Percentiles rank a stretch among this genome's conserved stretches.
These are phyloP conservation scores for Hydnomerulius pinastri DNA, from an alignment of 768 basidiomycete genomes.

Conservation along the genomic window DNA sequence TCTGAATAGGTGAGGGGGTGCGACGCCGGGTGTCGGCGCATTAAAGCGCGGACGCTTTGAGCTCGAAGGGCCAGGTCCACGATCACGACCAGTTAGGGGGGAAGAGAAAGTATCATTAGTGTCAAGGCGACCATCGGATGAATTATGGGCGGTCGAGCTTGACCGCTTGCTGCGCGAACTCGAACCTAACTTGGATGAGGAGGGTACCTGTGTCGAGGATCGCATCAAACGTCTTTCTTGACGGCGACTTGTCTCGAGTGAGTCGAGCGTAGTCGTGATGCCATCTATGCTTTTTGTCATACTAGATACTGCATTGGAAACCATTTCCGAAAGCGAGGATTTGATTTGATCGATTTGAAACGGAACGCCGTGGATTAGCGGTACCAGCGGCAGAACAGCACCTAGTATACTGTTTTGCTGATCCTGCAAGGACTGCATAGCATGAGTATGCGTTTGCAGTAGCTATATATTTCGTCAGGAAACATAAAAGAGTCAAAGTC, in stretches of 20 bases:
- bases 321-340: constrained; percentile 14
- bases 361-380: constrained; percentile 60
- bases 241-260: constrained; percentile 1
- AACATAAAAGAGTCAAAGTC: constrained; percentile 17
- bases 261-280: constrained; percentile 12
- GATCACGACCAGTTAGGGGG: constrained; percentile 9
- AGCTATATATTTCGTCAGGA: constrained; percentile 34
- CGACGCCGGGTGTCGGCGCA: not conserved
- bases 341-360: constrained; percentile 46
- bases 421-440: constrained; percentile 56
- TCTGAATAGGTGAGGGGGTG: constrained; percentile 1
- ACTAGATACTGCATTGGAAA: constrained; percentile 18
- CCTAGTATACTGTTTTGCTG: constrained; percentile 37
- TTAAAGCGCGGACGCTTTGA: constrained; percentile 20
- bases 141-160: not conserved
- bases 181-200: not conserved
- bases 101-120: constrained; percentile 3
- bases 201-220: constrained; percentile 6
- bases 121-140: not conserved
- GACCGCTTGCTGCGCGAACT: constrained; percentile 6
- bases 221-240: not conserved
- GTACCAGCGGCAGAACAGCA: constrained; percentile 58
- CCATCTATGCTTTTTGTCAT: constrained; percentile 16
- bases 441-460: constrained; percentile 56
- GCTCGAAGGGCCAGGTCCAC: not conserved